A percentile compares a stretch with the other conserved stretches of the same genome.
phyloP scores from a whole-genome alignment of 805 yeast genomes.

The Candida pseudoglaebosa region DNA sequence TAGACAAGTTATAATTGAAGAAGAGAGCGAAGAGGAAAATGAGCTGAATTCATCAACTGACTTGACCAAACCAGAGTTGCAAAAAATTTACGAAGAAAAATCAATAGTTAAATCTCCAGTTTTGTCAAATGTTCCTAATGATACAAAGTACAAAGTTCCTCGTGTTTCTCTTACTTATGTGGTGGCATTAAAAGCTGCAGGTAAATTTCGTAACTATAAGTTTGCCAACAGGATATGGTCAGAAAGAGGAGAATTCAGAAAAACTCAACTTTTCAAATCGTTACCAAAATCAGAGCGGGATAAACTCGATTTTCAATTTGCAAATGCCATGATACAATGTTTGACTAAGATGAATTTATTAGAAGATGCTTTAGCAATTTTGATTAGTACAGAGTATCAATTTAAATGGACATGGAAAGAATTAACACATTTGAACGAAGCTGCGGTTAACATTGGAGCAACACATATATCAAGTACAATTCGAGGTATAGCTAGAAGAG shows the following conservation, averaged over 20 bases:
- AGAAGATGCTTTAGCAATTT: slow-evolving; percentile 67
- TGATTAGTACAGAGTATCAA: slow-evolving; percentile 61
- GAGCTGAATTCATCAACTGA: neutral
- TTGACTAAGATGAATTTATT: slow-evolving; percentile 52
- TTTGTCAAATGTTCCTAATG: slow-evolving; percentile 8
- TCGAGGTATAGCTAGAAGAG: slow-evolving; percentile 31
- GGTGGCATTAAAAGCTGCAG: slow-evolving; percentile 64
- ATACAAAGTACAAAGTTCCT: slow-evolving; percentile 13
- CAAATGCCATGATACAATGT: slow-evolving; percentile 61
- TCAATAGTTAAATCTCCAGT: slow-evolving; percentile 20
- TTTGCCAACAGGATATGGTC: slow-evolving; percentile 70
- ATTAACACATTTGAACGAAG: slow-evolving; percentile 24
- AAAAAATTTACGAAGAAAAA: slow-evolving; percentile 5
- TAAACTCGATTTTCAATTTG: slow-evolving; percentile 61
- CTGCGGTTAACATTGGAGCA: slow-evolving; percentile 31
- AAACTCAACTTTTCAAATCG: slow-evolving; percentile 44
- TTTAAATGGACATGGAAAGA: slow-evolving; percentile 63
- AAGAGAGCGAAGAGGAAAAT: slow-evolving; percentile 3
- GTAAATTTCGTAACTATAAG: slow-evolving; percentile 45
- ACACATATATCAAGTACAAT: slow-evolving; percentile 25
- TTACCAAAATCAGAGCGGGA: slow-evolving; percentile 36
- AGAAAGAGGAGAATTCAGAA: slow-evolving; percentile 74
- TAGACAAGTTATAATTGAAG: slow-evolving; percentile 13
- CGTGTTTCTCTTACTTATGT: slow-evolving; percentile 49
- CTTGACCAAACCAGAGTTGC: neutral